These are phyloP conservation scores for Rhododendron ovatum DNA, from an alignment of 148 eudicot species.

Conservation along the genomic window DNA sequence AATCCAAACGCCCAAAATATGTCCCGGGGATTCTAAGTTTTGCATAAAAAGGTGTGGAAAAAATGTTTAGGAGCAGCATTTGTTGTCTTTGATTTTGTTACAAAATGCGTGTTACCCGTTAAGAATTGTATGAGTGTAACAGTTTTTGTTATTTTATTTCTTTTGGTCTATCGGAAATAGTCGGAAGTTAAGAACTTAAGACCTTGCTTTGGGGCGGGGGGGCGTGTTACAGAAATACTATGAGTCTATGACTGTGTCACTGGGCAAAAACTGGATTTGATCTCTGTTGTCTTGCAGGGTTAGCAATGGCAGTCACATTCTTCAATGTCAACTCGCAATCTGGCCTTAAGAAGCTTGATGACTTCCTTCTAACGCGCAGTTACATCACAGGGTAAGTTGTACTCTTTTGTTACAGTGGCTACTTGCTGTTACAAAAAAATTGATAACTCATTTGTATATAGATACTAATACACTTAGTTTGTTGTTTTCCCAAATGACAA, in stretches of 20 bases:
- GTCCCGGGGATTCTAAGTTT: not conserved
- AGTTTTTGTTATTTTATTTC: not conserved
- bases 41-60: not conserved
- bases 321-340: slow-evolving; percentile 46
- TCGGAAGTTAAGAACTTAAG: no score
- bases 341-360: slow-evolving; percentile 91
- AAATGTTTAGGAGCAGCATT: not conserved
- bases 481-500: not conserved
- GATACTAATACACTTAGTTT: not conserved
- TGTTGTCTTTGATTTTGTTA: not conserved
- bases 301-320: slow-evolving; percentile 70
- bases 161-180: not conserved
- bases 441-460: not conserved
- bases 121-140: not conserved
- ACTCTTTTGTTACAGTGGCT: not conserved
- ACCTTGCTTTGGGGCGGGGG: no score
- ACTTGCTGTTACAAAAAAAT: not conserved
- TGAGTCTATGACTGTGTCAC: not conserved
- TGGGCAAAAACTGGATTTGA: not conserved
- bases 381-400: slow-evolving; percentile 69
- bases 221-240: not conserved
- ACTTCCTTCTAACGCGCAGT: slow-evolving; percentile 76
- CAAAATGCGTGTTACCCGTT: no score
- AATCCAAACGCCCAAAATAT: no score
- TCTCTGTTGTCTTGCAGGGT: slow-evolving; percentile 4